A percentile compares a stretch with the other conserved stretches of the same genome.
These are phyloP conservation scores for Cryptomeria japonica DNA, from an alignment of 75 land plant genomes.

Conservation along the genomic window DNA sequence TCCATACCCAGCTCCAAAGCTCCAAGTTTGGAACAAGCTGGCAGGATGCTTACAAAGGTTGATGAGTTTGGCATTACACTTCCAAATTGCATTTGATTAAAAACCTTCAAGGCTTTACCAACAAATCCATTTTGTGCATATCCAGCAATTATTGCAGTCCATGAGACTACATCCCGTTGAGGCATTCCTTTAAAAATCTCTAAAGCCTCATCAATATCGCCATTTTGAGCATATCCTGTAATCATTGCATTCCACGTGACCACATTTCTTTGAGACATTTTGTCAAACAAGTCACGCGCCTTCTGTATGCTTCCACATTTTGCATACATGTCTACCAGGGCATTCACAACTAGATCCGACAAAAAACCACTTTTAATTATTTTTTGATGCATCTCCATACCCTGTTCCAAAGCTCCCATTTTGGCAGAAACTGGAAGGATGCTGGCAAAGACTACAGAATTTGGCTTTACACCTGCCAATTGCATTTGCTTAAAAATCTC, in stretches of 20 bases:
- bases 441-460: neutral
- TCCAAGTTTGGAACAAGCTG: slow-evolving; percentile 16
- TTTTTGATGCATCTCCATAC: slow-evolving; percentile 14
- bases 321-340: slow-evolving; percentile 27
- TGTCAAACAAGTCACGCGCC: slow-evolving; percentile 16
- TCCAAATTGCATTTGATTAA: slow-evolving; percentile 17
- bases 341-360: too few species aligned
- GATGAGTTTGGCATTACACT: slow-evolving; percentile 17
- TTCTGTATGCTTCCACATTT: slow-evolving; percentile 20
- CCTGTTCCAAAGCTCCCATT: slow-evolving; percentile 15
- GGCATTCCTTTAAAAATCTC: too few species aligned
- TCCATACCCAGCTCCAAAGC: slow-evolving; percentile 16
- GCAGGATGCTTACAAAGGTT: slow-evolving; percentile 19
- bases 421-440: slow-evolving; percentile 16
- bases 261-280: slow-evolving; percentile 21
- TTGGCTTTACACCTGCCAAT: slow-evolving; percentile 12
- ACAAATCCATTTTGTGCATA: too few species aligned
- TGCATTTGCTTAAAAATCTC: slow-evolving; percentile 16
- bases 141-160: too few species aligned
- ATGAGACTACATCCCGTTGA: too few species aligned
- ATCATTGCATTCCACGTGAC: slow-evolving; percentile 28
- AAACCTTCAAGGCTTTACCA: slow-evolving; percentile 16
- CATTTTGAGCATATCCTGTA: slow-evolving; percentile 25
- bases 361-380: too few species aligned
- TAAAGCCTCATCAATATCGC: neutral